Evolutionary conservation across 768 basidiomycete genomes (phyloP), one percentile per base, ranked within the genome.

Genomic region (Russula foetens): DNA sequence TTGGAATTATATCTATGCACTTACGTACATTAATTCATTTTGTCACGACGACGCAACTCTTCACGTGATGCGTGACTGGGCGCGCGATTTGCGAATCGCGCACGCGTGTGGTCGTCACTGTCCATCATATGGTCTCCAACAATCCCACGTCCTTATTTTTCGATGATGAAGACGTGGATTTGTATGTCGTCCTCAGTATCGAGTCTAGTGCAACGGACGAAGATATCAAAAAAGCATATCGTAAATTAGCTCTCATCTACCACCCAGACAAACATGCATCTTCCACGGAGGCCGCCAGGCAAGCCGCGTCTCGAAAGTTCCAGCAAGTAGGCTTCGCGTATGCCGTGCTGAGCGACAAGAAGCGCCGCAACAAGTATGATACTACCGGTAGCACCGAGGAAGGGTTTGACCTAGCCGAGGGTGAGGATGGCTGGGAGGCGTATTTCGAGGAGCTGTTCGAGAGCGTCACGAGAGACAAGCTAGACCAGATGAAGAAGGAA

Each of bases 281-380:
- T 7, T 77, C 84, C 28, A 75, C 73, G 50, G 84, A 85, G 23
- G 76, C 75, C 31, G 81, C 82, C 26, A 86, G 84, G 71, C 79
- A 82, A 35, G 79, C 82, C 64, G 85, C 88, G 67, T 84, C 82
- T n/a, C 77, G 73, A 64, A 87, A 87, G 72, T 96, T 98, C 70
- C 92, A 93, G 67, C 92, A 94, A 68, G 81, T 98, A 66, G 92
- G 96, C 0, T 98, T 95, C 69, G 92, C 96, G 11, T 99, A 97
- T 72, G 79, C 91, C 1, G 85, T 98, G 0, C 77, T 98, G 29
- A 80, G 85, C 56, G 94, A 98, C 66, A 84, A 84, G 60, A 84
- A 82, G 68, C 74, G 86, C 65, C 81, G 86, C 69, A 77, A 82
- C 69, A 77, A 84, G 61, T 99, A 98, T 66, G 94, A 98, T 67